phyloP scores from a whole-genome alignment of 2,329 filamentous ascomycete species.

The Hymenoscyphus linearis region DNA sequence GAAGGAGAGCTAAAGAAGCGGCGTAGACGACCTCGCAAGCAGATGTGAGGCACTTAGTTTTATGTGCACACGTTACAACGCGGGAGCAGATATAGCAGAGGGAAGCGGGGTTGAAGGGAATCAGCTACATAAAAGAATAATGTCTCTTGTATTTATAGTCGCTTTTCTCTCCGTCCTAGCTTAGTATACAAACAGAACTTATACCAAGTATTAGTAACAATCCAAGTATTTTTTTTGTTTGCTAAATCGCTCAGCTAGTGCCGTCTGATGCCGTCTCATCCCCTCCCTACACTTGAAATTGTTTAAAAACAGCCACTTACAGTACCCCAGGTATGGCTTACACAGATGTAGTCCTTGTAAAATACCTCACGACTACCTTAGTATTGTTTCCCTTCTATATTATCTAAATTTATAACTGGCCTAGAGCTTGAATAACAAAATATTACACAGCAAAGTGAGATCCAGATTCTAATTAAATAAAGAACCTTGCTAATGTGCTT shows the following conservation, averaged over 20 bases:
- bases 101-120: background rate
- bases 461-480: background rate
- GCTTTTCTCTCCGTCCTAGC: background rate
- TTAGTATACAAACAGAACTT: background rate
- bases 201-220: background rate
- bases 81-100: background rate
- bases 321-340: background rate
- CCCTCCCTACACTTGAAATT: background rate
- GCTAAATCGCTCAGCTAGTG: background rate
- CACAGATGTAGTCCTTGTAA: background rate
- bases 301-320: background rate
- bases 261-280: background rate
- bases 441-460: too few relatives aligned
- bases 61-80: background rate
- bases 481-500: background rate
- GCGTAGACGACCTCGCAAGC: constrained; percentile 8
- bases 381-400: too few relatives aligned
- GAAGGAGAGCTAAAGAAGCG: constrained; percentile 1
- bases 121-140: background rate
- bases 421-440: too few relatives aligned
- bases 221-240: background rate
- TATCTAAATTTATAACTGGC: too few relatives aligned
- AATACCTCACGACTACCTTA: too few relatives aligned
- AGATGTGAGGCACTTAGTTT: background rate
- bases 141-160: background rate